Conservation (phyloP, 2,329 filamentous ascomycete species). For the Ilyonectria robusta region DNA sequence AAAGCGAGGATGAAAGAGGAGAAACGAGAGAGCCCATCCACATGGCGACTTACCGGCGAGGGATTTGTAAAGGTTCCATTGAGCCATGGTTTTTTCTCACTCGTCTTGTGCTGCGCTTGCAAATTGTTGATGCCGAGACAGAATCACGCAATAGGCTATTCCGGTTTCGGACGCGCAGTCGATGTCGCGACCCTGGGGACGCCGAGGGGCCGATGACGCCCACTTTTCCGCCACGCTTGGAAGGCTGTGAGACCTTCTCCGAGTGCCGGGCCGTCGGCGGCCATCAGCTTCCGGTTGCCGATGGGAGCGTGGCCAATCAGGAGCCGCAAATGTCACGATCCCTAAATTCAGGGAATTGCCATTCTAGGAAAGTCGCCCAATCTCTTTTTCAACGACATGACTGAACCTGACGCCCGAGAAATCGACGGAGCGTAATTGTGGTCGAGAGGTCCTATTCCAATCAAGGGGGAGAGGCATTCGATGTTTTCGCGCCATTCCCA, state of each 20-base stretch:
- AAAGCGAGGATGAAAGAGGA: slow-evolving; percentile 26
- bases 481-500: neutral
- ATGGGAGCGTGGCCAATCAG: slow-evolving; percentile 16
- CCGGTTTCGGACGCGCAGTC: slow-evolving; percentile 50
- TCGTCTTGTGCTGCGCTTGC: slow-evolving; percentile 40
- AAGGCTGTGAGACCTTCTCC: slow-evolving; percentile 24
- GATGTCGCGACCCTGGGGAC: slow-evolving; percentile 45
- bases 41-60: slow-evolving; percentile 43
- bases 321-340: slow-evolving; percentile 1
- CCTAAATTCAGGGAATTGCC: slow-evolving; percentile 19
- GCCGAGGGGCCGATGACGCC: slow-evolving; percentile 39
- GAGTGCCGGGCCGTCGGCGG: slow-evolving; percentile 48
- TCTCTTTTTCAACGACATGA: neutral
- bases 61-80: slow-evolving; percentile 46
- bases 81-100: slow-evolving; percentile 33
- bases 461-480: neutral
- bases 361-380: neutral
- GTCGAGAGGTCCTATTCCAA: neutral
- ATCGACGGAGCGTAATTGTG: no score
- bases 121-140: slow-evolving; percentile 55
- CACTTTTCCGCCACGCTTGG: slow-evolving; percentile 7
- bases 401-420: neutral
- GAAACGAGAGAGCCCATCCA: slow-evolving; percentile 35
- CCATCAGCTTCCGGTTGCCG: slow-evolving; percentile 39
- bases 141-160: slow-evolving; percentile 59